Base-by-base conservation (phyloP, 192 early-diverging fungal genomes). In the Podila epigama region DNA sequence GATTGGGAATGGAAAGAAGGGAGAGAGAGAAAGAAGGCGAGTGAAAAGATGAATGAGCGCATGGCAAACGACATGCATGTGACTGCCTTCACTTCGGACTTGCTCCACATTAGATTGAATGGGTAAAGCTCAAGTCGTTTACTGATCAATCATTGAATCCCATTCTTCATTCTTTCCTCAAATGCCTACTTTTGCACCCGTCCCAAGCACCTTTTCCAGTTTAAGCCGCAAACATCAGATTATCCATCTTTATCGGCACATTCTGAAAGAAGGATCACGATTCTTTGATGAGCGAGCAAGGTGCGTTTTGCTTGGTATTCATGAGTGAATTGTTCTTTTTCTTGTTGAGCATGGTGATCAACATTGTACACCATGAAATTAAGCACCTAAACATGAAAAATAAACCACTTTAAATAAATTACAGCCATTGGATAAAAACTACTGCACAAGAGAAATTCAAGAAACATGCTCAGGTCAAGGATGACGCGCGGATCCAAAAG, bases 281-380 rank as follows among this genome's bases (percentile, higher is more conserved):
- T 77, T 77, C 56, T 77, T 77, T 64, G 73, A 77, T 39, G 73
- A 77, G 29, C 66, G 73, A 12, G 56, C 73, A 51, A 77, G 73
- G 73, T 68, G 59, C 0, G 18, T 11, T 33, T 44, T 52, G 48
- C 55, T 29, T 40, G n/a, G 16, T 36, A 9, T 32, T 12, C 3
- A 20, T 29, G 15, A 56, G 25, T 27, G 20, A 52, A 56, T 29
- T 31, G 22, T 50, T 27, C 20, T 35, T 22, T 51, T n/a, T 5
- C 36, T 2, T 27, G 56, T 36, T 58, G 12, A 15, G 34, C 7
- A 33, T 33, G 7, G 16, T 32, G n/a, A 32, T 32, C 54, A n/a
- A n/a, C n/a, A n/a, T n/a, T n/a, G n/a, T n/a, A n/a, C n/a, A n/a
- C n/a, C n/a, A n/a, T n/a, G n/a, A n/a, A n/a, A n/a, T n/a, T n/a